Base-by-base conservation (phyloP, 805 yeast species). In the Ogataea corticis region DNA sequence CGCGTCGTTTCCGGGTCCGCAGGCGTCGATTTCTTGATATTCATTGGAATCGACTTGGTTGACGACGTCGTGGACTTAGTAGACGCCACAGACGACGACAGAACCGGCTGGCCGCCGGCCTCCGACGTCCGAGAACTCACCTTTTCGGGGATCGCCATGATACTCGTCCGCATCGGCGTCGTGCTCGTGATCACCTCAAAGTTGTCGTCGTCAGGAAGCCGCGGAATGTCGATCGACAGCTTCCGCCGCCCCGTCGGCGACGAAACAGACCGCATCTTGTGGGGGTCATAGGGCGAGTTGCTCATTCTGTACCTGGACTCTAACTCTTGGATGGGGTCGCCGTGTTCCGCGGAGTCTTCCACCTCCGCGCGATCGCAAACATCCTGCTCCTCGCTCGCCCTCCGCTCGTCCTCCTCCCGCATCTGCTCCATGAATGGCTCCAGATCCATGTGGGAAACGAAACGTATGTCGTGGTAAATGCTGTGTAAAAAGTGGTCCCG, bases 1-100 rank as follows among this genome's bases (percentile, higher is more conserved):
- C 58, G 70, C 0, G 82, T 78, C 0, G 81, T 78, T 37, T 66
- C 71, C 0, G 83, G 82, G 49, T 70, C 64, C 0, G 80, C 81
- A 0, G 82, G 82, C 1, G 70, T 57, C 3, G 79, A 65, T 49
- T 74, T 51, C 11, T 59, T 50, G 31, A 55, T 32, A 13, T 45
- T 49, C 32, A 61, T 44, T 6, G 63, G 57, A 13, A 60, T 45
- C 9, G 65, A 56, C 13, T 49, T 44, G n/a, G 46, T 23, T 4
- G 57, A 50, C 7, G 58, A 51, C 12, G 45, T 19, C 4, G 34
- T 42, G 6, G 62, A 51, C 7, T 46, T 45, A 7, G 34, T 34
- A 12, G 65, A 61, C 6, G 51, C 46, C 3, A 44, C 47, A 1
- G 66, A 59, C 4, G 57, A 30, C 1, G 62, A 59, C 34, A 59